phyloP scores from a whole-genome alignment of 2,329 filamentous ascomycete species.

The Thelonectria olida region DNA sequence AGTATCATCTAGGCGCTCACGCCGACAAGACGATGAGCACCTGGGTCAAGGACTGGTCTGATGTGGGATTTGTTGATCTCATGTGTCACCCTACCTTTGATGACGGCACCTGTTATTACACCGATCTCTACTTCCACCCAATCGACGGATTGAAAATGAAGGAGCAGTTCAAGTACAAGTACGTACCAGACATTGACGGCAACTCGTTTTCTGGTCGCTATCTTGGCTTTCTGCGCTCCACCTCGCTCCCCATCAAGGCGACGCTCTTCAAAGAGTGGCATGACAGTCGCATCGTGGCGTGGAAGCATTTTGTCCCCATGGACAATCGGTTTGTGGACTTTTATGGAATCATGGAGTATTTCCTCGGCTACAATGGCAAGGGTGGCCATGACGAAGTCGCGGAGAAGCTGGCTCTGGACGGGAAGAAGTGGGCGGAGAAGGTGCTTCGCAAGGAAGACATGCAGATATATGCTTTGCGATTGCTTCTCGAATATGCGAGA shows the following conservation, averaged over 20 bases:
- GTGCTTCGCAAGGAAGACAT: constrained; percentile 78
- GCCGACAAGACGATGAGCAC: constrained; percentile 54
- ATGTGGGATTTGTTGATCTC: constrained; percentile 64
- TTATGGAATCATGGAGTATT: constrained; percentile 79
- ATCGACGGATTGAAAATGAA: constrained; percentile 53
- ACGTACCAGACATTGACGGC: constrained; percentile 80
- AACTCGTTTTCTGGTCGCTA: constrained; percentile 76
- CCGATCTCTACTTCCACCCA: constrained; percentile 54
- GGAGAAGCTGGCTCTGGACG: constrained; percentile 70
- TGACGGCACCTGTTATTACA: constrained; percentile 57
- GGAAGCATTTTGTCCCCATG: constrained; percentile 85
- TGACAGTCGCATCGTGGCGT: constrained; percentile 75
- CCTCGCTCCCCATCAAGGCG: constrained; percentile 77
- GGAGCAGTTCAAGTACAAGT: constrained; percentile 71
- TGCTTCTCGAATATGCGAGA: constrained; percentile 72
- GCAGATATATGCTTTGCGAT: constrained; percentile 73
- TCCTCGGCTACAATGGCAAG: constrained; percentile 66
- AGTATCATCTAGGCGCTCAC: constrained; percentile 59
- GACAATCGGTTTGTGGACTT: constrained; percentile 78
- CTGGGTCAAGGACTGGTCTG: constrained; percentile 60
- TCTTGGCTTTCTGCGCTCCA: constrained; percentile 74
- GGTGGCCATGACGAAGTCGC: constrained; percentile 66
- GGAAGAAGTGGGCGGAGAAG: constrained; percentile 73
- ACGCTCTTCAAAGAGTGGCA: constrained; percentile 86
- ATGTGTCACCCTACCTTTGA: constrained; percentile 56